Evolutionary conservation across 495 filamentous ascomycete genomes (phyloP), one percentile per base, ranked within the genome.

Genomic region (Penicillium maclennaniae): DNA sequence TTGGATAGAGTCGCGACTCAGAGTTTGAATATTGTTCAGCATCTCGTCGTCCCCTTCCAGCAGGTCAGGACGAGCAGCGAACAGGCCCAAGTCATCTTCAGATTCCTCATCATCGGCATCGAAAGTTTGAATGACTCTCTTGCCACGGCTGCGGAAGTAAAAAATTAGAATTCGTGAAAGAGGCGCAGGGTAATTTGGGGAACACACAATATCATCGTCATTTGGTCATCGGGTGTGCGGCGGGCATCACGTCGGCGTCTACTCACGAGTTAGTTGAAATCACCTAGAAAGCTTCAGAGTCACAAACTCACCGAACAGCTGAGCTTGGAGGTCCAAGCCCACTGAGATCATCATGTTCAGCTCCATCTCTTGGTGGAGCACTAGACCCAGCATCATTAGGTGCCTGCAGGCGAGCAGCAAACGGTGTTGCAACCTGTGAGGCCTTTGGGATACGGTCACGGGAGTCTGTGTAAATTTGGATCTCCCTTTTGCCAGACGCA

Each of bases 401-500:
- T 17, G 34, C 14, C 12, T 73, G 20, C 68, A 60, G 54, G 59
- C 62, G 43, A 56, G 55, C 71, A 69, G 59, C 71, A 78, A 49
- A 97, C 0, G 90, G 90, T 58, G 96, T 97, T 3, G 85, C 83
- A 54, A 76, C 64, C 49, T 71, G 81, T 23, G 71, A 54, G 4
- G 83, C 51, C 63, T 85, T 83, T 25, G 93, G 93, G 31, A 96
- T 73, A 40, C 89, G 86, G 61, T 95, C 92, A 63, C 87, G 86
- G 3, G 88, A 87, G 61, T 98, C 93, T 9, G 91, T 97, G 65
- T 83, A 96, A 48, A 98, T 95, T 58, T 83, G 70, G 54, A 97
- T 90, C 16, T 43, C 41, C 10, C 79, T 65, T 7, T 79, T 65
- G 8, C 38, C 19, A 38, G 76, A 70, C n/a, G 65, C 42, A 25